A percentile compares a stretch with the other conserved stretches of the same genome.
Evolutionary conservation across 176 grass and related monocot species (phyloP).

Genomic region (Juncus effusus): DNA sequence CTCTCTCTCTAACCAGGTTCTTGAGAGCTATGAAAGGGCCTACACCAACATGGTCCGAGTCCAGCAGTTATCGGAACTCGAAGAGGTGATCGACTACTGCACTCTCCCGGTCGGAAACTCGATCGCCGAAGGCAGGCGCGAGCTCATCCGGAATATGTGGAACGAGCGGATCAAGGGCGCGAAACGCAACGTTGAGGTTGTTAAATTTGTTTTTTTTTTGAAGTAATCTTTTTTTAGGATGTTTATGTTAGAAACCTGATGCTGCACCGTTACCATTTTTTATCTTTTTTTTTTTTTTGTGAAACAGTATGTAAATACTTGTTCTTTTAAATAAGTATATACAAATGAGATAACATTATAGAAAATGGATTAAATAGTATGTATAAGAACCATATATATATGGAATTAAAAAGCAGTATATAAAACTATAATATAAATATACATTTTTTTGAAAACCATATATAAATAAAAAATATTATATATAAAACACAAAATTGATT

Average conservation of each 20-base stretch:
- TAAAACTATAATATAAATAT: too few relatives aligned
- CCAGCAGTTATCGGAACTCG: conserved; percentile 94
- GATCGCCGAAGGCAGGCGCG: conserved; percentile 77
- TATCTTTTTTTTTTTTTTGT: conserved; percentile 25
- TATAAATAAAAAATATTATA: too few relatives aligned
- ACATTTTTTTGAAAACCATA: too few relatives aligned
- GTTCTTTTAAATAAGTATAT: too few relatives aligned
- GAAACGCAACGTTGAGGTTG: conserved; percentile 95
- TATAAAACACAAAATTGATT: too few relatives aligned
- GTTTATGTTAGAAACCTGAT: conserved; percentile 14
- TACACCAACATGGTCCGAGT: conserved; percentile 99
- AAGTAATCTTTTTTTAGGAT: not conserved
- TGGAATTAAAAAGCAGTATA: too few relatives aligned
- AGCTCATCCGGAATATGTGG: conserved; percentile 99
- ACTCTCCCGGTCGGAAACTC: conserved; percentile 69
- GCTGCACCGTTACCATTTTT: conserved; percentile 3
- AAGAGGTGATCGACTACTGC: conserved; percentile 99
- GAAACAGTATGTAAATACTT: too few relatives aligned
- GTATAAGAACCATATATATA: too few relatives aligned
- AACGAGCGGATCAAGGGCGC: conserved; percentile 93
- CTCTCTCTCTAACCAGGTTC: conserved; percentile 46
- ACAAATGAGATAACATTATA: too few relatives aligned
- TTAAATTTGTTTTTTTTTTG: conserved; percentile 22
- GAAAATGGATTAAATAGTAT: too few relatives aligned
- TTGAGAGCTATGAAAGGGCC: conserved; percentile 96